Evolutionary conservation across 1,139 yeast species (phyloP), one percentile per base, ranked within the genome.

Genomic region (Candida sanyaensis): DNA sequence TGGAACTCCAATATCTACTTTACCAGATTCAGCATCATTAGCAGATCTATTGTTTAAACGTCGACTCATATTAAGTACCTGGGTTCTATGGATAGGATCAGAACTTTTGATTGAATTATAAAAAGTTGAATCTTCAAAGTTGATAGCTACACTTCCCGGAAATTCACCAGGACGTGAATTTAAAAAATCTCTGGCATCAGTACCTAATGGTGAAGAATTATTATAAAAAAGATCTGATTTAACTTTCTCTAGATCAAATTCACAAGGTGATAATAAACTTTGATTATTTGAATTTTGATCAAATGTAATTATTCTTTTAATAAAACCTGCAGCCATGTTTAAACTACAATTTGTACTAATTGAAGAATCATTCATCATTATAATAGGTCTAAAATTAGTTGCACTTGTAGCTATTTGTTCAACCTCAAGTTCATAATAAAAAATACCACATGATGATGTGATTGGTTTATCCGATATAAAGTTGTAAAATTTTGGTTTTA

Each of bases 111-210:
- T 58, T 5, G 79, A 71, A 49, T 73, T 75, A 50, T 73, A 66
- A 41, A 75, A 75, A 9, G 64, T 58, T 58, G 71, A 71, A 49
- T 73, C 76, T 45, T 73, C 75, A 53, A 72, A 71, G 55, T 68
- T 73, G 17, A 75, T 64, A 0, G 78, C 79, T 57, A 66, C 72
- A 52, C 78, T 73, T 1, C 78, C 79, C 43, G 61, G 64, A 44
- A 73, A 61, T 33, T 67, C 73, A 5, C 78, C 78, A 2, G 78
- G 78, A 47, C 62, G 66, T 12, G 59, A 51, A 31, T 59, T 60
- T 29, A 71, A 56, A 26, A 65, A 55, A 1, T 55, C 51, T 27
- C 63, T 66, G 13, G 62, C 37, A 53, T 61, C 54, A 50, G 39
- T 37, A 36, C 32, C 43, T 6, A 42, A 55, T 4, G 52, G 24